Conservation (phyloP, 495 filamentous ascomycete genomes). For the Penicillium atrosanguineum region DNA sequence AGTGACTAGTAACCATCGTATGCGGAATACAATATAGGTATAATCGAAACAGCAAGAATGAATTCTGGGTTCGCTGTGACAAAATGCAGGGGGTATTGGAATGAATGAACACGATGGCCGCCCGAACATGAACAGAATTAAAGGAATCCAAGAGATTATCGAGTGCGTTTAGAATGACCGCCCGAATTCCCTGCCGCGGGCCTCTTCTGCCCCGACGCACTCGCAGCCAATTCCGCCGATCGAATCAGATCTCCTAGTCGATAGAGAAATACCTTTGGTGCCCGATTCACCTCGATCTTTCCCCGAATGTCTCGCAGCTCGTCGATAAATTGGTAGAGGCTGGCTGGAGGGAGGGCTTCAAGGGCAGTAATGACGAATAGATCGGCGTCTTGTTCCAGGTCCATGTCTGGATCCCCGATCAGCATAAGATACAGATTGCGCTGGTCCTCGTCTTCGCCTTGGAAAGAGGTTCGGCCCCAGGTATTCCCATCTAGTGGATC, state of each 20-base stretch:
- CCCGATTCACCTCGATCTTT: slow-evolving; percentile 41
- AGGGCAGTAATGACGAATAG: slow-evolving; percentile 47
- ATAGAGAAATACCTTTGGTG: slow-evolving; percentile 36
- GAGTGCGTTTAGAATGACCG: slow-evolving; percentile 34
- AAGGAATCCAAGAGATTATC: slow-evolving; percentile 15
- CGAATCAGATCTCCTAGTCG: slow-evolving; percentile 32
- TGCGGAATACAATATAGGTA: not conserved
- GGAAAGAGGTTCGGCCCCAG: slow-evolving; percentile 38
- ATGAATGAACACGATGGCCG: slow-evolving; percentile 25
- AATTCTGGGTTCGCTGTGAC: not conserved
- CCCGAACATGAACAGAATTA: slow-evolving; percentile 17
- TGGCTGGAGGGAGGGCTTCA: slow-evolving; percentile 29
- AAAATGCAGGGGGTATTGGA: slow-evolving; percentile 28
- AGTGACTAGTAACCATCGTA: not conserved
- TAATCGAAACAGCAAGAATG: not conserved
- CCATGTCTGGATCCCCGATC: slow-evolving; percentile 38
- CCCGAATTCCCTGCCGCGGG: slow-evolving; percentile 29
- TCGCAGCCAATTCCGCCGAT: slow-evolving; percentile 24
- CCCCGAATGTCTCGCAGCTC: slow-evolving; percentile 35
- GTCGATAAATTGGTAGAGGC: slow-evolving; percentile 31
- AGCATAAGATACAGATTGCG: slow-evolving; percentile 51
- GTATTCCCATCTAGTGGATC: slow-evolving; percentile 41
- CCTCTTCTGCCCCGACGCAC: slow-evolving; percentile 33
- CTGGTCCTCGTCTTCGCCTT: slow-evolving; percentile 45
- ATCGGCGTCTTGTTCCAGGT: slow-evolving; percentile 26